Base-by-base conservation (phyloP, 1,284 basidiomycete genomes). In the Exobasidium rhododendri region DNA sequence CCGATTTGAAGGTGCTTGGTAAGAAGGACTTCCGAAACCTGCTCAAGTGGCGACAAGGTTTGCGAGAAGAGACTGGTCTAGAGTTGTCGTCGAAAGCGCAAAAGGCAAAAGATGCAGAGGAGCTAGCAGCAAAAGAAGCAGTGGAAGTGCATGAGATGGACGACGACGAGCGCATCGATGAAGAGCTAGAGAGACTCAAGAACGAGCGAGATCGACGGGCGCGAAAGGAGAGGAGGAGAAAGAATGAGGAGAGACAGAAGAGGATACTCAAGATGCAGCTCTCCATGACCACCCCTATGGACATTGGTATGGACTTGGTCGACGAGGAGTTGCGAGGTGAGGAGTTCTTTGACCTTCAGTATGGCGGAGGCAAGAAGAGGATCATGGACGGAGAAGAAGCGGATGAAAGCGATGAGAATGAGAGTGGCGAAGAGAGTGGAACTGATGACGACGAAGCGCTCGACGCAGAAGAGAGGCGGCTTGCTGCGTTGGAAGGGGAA, bases 11-110 rank as follows among this genome's bases (percentile, higher is more conserved):
- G 81, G 94, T 99, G 3, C 83, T 99, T 35, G 96, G 96, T 51
- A 97, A 97, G 82, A 89, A 93, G 55, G 96, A 99, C 76, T 99
- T 98, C 83, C 97, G 97, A 81, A 81, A 85, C 10, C 82, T 99
- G 63, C 85, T 98, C 65, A 96, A 90, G 82, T 99, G 96, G 94
- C 75, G 77, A 58, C 69, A 71, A 56, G 64, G 68, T 14, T 49
- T 88, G 91, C 57, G 89, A 92, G 81, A 91, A 92, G 83, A 89
- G 88, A 67, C 76, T 7, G 70, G 70, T 7, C 61, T 79, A 43
- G 77, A 78, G 40, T 28, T 63, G 24, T 28, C 47, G 2, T 17
- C 47, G 4, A 55, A 55, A 22, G 47, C 26, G 11, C 10, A 43
- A 20, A 63, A 52, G 53, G 67, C 66, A 28, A 69, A 67, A 51